A percentile compares a stretch with the other conserved stretches of the same genome.
These are phyloP conservation scores for Penicillium sclerotiorum DNA, from an alignment of 2,329 filamentous ascomycete species.

Conservation along the genomic window DNA sequence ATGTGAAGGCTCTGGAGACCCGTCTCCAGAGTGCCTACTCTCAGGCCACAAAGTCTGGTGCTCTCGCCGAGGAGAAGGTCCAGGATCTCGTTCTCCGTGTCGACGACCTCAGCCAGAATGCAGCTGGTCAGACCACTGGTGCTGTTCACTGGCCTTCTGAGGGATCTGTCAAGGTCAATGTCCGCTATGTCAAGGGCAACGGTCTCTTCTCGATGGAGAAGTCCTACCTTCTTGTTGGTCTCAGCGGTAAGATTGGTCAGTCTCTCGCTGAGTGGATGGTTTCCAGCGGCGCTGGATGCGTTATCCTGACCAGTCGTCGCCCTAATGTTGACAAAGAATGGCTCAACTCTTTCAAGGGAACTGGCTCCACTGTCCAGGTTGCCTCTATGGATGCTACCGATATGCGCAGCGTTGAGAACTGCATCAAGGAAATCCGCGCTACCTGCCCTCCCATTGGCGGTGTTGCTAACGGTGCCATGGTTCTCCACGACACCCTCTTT, in stretches of 20 bases:
- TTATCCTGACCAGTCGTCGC: slow-evolving; percentile 35
- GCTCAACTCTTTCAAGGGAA: neutral
- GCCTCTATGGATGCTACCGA: neutral
- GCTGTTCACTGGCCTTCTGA: no score
- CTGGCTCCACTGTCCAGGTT: neutral
- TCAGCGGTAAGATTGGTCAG: slow-evolving; percentile 33
- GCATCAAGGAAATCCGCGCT: neutral
- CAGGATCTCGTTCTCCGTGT: no score
- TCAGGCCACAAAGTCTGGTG: no score
- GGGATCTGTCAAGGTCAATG: no score
- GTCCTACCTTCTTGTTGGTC: slow-evolving; percentile 36
- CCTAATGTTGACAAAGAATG: neutral
- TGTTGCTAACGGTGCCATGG: slow-evolving; percentile 42
- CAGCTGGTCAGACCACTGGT: no score
- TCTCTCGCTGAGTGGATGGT: slow-evolving; percentile 37
- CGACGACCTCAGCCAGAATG: no score
- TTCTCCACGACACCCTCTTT: slow-evolving; percentile 39
- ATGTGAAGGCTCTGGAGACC: no score
- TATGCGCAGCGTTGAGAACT: neutral
- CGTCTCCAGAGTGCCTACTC: no score
- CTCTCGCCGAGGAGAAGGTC: no score
- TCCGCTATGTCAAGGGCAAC: no score
- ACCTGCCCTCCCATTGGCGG: slow-evolving; percentile 33
- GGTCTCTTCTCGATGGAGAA: slow-evolving; percentile 26
- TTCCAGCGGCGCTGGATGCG: slow-evolving; percentile 27